phyloP scores from a whole-genome alignment of 257 asterid genomes.

The Avicennia marina region DNA sequence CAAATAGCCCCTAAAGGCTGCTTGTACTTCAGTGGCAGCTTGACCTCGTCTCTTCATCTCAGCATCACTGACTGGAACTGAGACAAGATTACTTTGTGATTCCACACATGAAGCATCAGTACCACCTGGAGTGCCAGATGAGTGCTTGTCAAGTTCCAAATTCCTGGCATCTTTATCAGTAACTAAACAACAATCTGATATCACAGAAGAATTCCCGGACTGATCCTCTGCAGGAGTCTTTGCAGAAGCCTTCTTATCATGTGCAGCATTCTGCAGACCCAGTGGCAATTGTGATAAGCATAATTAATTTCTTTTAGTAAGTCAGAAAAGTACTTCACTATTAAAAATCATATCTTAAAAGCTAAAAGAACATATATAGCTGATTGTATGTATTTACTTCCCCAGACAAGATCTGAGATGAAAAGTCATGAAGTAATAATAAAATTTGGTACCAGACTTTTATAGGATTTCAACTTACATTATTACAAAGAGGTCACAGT shows the following conservation, averaged over 20 bases:
- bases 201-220: constrained; percentile 38
- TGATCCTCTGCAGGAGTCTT: constrained; percentile 38
- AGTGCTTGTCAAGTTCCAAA: constrained; percentile 37
- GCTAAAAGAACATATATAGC: not conserved
- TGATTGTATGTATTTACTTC: not conserved
- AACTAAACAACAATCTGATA: constrained; percentile 38
- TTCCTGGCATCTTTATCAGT: constrained; percentile 35
- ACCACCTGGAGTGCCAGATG: constrained; percentile 38
- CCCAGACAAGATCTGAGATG: not conserved
- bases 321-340: too few species aligned
- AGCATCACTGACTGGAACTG: constrained; percentile 37
- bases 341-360: too few species aligned
- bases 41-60: constrained; percentile 45
- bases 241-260: constrained; percentile 31
- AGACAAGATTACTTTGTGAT: constrained; percentile 23
- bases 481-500: not conserved
- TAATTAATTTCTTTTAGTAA: constrained; percentile 18
- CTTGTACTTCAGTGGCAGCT: constrained; percentile 77
- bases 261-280: constrained; percentile 43
- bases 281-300: constrained; percentile 20
- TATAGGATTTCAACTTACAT: not conserved
- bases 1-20: constrained; percentile 82
- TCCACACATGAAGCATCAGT: constrained; percentile 25
- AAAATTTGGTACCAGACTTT: not conserved
- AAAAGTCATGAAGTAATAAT: not conserved